A percentile compares a stretch with the other conserved stretches of the same genome.
These are phyloP conservation scores for Whalleya microplaca DNA, from an alignment of 2,329 filamentous ascomycete genomes.

Conservation along the genomic window DNA sequence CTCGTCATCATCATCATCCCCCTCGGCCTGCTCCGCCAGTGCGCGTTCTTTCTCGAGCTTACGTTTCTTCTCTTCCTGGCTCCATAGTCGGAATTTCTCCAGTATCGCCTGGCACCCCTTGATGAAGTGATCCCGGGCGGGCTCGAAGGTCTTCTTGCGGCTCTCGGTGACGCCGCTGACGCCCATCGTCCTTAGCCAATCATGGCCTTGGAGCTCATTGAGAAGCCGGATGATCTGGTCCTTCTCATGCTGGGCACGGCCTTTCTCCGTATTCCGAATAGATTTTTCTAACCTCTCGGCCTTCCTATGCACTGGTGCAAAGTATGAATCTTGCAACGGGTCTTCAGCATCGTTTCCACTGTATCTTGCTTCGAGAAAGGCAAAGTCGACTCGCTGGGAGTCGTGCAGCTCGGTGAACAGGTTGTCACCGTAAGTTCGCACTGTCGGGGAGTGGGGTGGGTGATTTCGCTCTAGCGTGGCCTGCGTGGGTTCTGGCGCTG, in stretches of 20 bases:
- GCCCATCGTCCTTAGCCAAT: constrained; percentile 92
- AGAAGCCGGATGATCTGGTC: constrained; percentile 69
- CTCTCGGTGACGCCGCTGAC: constrained; percentile 83
- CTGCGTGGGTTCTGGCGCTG: constrained; percentile 27
- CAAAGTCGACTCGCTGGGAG: constrained; percentile 59
- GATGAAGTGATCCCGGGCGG: constrained; percentile 83
- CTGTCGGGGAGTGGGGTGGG: constrained; percentile 39
- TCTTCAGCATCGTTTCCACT: constrained; percentile 52
- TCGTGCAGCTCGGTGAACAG: constrained; percentile 61
- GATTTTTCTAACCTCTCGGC: constrained; percentile 64
- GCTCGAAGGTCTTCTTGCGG: constrained; percentile 84
- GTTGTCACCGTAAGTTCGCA: constrained; percentile 59
- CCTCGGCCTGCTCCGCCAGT: constrained; percentile 52
- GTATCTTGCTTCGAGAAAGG: constrained; percentile 53
- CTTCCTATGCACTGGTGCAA: constrained; percentile 58
- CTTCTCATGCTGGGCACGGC: constrained; percentile 67
- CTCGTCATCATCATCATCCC: constrained; percentile 41
- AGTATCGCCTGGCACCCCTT: constrained; percentile 79
- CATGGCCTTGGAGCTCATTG: constrained; percentile 83
- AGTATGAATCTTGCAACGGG: constrained; percentile 59
- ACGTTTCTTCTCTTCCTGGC: constrained; percentile 82
- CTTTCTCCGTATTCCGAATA: constrained; percentile 66
- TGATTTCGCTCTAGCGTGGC: constrained; percentile 27
- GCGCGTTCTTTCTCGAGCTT: constrained; percentile 76
- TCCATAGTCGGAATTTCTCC: constrained; percentile 87